phyloP scores from a whole-genome alignment of 768 basidiomycete genomes.

The Boletellus sp. region DNA sequence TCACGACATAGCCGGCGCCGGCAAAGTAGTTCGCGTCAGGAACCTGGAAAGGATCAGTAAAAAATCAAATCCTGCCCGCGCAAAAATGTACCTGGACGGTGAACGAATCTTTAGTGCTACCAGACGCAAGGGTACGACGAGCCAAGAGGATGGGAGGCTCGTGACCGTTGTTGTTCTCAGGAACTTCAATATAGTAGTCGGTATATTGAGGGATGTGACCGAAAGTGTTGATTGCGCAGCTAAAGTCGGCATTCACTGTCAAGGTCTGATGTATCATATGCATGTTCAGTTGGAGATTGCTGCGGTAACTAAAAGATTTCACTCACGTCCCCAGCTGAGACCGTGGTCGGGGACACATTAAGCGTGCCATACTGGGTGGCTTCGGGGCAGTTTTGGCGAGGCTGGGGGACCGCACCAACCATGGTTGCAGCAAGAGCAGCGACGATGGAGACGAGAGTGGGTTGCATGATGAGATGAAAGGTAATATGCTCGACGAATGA shows the following conservation, averaged over 20 bases:
- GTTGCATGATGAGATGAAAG: conserved; percentile 14
- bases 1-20: conserved; percentile 21
- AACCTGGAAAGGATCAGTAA: conserved; percentile 18
- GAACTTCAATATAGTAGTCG: conserved; percentile 35
- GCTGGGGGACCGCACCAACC: conserved; percentile 15
- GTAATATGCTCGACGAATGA: not conserved
- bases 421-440: conserved; percentile 11
- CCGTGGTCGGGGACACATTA: conserved; percentile 15
- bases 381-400: conserved; percentile 21
- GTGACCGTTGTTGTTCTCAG: conserved; percentile 28
- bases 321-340: conserved; percentile 26
- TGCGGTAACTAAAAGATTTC: not conserved
- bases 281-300: conserved; percentile 1
- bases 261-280: conserved; percentile 13
- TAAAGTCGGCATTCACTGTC: conserved; percentile 22
- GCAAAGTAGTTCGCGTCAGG: conserved; percentile 23
- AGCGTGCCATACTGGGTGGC: conserved; percentile 21
- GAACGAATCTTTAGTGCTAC: conserved; percentile 11
- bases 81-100: conserved; percentile 14
- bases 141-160: conserved; percentile 30
- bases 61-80: too few species aligned
- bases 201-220: conserved; percentile 21
- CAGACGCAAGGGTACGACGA: conserved; percentile 15
- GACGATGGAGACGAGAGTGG: conserved; percentile 11
- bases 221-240: conserved; percentile 22